phyloP scores from a whole-genome alignment of 164 flowering plant genomes.

The Annona cherimola region DNA sequence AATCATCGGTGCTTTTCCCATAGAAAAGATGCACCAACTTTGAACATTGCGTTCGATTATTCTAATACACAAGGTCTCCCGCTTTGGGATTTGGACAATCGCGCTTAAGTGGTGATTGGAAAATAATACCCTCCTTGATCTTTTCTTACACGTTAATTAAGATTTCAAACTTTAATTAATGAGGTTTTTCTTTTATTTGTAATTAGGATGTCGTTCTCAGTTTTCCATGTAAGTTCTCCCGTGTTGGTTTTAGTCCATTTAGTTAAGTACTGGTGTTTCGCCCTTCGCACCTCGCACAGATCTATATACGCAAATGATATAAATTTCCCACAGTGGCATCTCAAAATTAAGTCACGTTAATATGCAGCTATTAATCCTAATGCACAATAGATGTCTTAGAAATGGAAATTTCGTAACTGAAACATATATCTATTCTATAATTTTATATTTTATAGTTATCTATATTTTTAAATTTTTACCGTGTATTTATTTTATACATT shows the following conservation, averaged over 20 bases:
- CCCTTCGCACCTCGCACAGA: not conserved
- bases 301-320: no score
- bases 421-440: no score
- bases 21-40: not conserved
- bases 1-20: not conserved
- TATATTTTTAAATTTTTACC: no score
- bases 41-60: not conserved
- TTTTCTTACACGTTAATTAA: not conserved
- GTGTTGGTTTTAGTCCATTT: not conserved
- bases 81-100: not conserved
- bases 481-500: no score
- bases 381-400: no score
- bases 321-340: no score
- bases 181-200: not conserved
- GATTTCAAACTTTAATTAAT: not conserved
- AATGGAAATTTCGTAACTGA: no score
- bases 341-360: no score
- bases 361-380: no score
- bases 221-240: not conserved
- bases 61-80: not conserved
- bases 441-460: no score
- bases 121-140: not conserved
- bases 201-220: not conserved
- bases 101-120: not conserved
- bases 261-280: not conserved